Evolutionary conservation across 1,284 basidiomycete species (phyloP).

Genomic region (Puccinia polysora): DNA sequence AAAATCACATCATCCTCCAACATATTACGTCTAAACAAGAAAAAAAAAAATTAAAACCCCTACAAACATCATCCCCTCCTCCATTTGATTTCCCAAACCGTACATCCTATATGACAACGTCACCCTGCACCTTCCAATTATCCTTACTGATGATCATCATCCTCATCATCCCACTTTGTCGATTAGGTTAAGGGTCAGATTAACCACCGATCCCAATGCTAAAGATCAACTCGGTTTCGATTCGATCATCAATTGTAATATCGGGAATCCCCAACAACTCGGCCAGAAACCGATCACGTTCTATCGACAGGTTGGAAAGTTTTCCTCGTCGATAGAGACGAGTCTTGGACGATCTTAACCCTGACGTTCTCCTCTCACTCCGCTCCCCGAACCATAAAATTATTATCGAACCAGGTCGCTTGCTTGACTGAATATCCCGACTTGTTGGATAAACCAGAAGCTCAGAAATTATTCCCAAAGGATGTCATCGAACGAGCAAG

Average conservation of each 20-base stretch:
- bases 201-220: conserved; percentile 48
- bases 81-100: background rate
- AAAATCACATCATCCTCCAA: no score
- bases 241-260: conserved; percentile 88
- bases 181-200: conserved; percentile 20
- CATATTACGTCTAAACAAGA: no score
- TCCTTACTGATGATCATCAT: no score
- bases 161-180: no score
- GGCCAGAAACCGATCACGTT: conserved; percentile 92
- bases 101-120: background rate
- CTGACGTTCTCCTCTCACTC: no score
- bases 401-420: conserved; percentile 61
- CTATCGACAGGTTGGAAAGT: conserved; percentile 72
- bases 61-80: no score
- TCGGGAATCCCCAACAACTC: conserved; percentile 96
- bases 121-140: background rate
- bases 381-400: no score
- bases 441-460: conserved; percentile 66
- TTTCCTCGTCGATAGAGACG: background rate
- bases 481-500: conserved; percentile 81
- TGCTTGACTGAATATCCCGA: conserved; percentile 88
- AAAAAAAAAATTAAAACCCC: no score
- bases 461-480: conserved; percentile 67
- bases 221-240: conserved; percentile 67
- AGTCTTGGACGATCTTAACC: no score